phyloP scores from a whole-genome alignment of 345 rosid genomes.

The Gossypium rotundifolium region DNA sequence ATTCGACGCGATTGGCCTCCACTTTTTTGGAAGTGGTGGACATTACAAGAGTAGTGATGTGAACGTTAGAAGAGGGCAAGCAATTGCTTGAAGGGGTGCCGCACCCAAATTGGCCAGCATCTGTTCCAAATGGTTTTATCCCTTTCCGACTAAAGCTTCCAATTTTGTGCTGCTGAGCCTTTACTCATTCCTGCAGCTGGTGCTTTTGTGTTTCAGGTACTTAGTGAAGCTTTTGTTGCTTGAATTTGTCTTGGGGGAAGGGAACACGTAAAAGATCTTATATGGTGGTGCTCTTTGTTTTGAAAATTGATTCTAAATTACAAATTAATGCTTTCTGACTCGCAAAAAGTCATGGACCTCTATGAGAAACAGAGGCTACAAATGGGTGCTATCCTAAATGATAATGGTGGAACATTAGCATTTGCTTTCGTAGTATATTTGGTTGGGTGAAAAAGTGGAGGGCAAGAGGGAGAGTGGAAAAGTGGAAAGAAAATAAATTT shows the following conservation, averaged over 20 bases:
- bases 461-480: no score
- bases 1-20: no score
- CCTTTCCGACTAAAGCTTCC: conserved; percentile 74
- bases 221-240: background rate
- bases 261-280: background rate
- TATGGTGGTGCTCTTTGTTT: background rate
- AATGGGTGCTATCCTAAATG: conserved; percentile 28
- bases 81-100: conserved; percentile 81
- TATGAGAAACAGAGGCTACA: conserved; percentile 68
- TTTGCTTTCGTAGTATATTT: conserved; percentile 5
- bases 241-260: background rate
- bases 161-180: conserved; percentile 24
- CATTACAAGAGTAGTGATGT: conserved; percentile 58
- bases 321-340: background rate
- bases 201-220: conserved; percentile 67
- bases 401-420: conserved; percentile 22
- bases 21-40: conserved; percentile 7
- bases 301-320: background rate
- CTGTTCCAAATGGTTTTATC: conserved; percentile 72
- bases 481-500: no score
- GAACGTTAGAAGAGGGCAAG: conserved; percentile 66
- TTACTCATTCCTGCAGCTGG: conserved; percentile 48
- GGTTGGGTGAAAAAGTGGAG: no score
- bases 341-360: conserved; percentile 71
- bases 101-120: conserved; percentile 64